phyloP scores from a whole-genome alignment of 192 early-diverging fungal species.

The Umbelopsis ramanniana region DNA sequence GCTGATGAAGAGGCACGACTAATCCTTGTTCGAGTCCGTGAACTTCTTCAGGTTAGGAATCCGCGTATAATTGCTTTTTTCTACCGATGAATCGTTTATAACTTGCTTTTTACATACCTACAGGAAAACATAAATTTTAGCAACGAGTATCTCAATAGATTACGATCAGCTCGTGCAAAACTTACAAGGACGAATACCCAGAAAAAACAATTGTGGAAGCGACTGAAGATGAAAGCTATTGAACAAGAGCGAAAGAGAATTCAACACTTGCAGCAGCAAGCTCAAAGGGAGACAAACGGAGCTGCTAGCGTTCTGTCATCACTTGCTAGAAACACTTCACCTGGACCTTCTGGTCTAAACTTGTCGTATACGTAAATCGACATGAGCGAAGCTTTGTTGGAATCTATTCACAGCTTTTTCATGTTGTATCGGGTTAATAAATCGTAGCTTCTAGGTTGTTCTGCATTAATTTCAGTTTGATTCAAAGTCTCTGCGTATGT shows the following conservation, averaged over 20 bases:
- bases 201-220: slow-evolving; percentile 53
- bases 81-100: not conserved
- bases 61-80: not conserved
- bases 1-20: slow-evolving; percentile 28
- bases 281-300: slow-evolving; percentile 11
- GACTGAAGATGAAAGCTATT: slow-evolving; percentile 45
- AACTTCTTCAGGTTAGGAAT: slow-evolving; percentile 34
- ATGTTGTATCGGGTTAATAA: not conserved
- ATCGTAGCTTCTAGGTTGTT: not conserved
- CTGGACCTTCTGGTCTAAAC: not conserved
- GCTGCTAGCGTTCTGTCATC: slow-evolving; percentile 15
- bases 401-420: not conserved
- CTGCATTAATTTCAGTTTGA: no score
- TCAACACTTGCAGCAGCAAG: slow-evolving; percentile 14
- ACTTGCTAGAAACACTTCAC: slow-evolving; percentile 7
- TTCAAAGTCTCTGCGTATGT: no score
- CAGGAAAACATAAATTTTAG: slow-evolving; percentile 66
- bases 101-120: not conserved
- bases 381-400: not conserved
- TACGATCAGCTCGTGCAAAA: slow-evolving; percentile 55
- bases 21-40: slow-evolving; percentile 31
- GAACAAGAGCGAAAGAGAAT: slow-evolving; percentile 34
- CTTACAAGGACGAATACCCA: slow-evolving; percentile 55
- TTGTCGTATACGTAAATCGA: not conserved
- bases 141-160: slow-evolving; percentile 59